Conservation (phyloP, 148 eudicot species). For the Chenopodium berlandieri region DNA sequence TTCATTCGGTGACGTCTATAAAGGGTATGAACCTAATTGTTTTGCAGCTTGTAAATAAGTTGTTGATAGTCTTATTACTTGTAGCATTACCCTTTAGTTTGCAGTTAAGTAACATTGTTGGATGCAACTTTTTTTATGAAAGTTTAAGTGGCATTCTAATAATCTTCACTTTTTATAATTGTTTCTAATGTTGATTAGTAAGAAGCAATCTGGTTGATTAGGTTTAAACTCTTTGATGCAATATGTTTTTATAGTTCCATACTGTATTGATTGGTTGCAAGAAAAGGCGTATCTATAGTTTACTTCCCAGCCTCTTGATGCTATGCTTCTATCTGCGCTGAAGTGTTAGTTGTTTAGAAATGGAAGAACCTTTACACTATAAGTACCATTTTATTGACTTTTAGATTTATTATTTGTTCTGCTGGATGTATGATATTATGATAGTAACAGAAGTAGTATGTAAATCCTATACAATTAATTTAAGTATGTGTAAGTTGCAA, state of each 20-base stretch:
- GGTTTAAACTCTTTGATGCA: neutral
- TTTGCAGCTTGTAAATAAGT: neutral
- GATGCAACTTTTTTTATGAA: neutral
- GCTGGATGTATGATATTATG: conserved; percentile 8
- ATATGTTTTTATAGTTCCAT: neutral
- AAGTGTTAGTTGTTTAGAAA: neutral
- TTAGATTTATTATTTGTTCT: neutral
- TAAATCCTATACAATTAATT: neutral
- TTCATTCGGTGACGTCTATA: conserved; percentile 94
- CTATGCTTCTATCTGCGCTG: neutral
- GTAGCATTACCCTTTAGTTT: neutral
- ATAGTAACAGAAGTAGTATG: neutral
- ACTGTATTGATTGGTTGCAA: neutral
- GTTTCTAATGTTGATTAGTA: neutral
- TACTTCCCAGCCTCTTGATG: neutral
- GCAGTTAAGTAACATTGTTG: neutral
- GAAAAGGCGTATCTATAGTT: neutral
- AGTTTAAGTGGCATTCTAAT: neutral
- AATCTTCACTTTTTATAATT: neutral
- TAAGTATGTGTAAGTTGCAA: neutral
- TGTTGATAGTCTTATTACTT: neutral
- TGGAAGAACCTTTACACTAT: neutral
- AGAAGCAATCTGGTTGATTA: conserved; percentile 1
- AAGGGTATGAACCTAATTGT: conserved; percentile 52
- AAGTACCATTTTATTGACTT: neutral